Base-by-base conservation (phyloP, 345 rosid genomes). In the Anacardium occidentale region DNA sequence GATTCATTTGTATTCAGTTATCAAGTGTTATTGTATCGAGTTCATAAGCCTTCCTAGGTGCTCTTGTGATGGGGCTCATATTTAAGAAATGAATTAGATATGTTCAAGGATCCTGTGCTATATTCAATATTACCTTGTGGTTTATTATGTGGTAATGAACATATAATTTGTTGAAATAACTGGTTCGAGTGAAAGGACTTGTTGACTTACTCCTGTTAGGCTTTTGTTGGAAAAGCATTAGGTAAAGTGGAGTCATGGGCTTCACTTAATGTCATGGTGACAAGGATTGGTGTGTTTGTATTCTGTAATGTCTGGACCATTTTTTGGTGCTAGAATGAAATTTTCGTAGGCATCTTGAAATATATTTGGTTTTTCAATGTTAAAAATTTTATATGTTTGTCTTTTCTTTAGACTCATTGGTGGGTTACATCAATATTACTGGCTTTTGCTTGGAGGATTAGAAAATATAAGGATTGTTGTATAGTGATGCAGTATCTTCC, bases 141-240 rank as follows among this genome's bases (percentile, higher is more conserved):
- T 42, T 44, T 68, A 42, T 47, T 44, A 24, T 54, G 34, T 4
- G 21, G 51, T 42, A 1, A 0, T 67, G 34, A 53, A 66, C 71
- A 57, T 60, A 22, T 18, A 57, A 44, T 56, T 2, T 24, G 15
- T 57, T 45, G 8, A 13, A 40, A 34, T 21, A 56, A 11, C 20
- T 13, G 44, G 54, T 25, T 58, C 45, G 64, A 9, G 63, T 8
- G 54, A 45, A 69, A 69, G 40, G 72, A 69, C 22, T 69, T 3
- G 25, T 20, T 55, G 21, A 63, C 7, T 22, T 14, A 22, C 62
- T 63, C 25, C 10, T 37, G 17, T n/a, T 57, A 69, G 15, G 40
- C 32, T 44, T 18, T 20, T 64, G 15, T 42, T 64, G 22, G 24
- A 56, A 8, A 69, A 69, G 37, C 12, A 25, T 26, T 29, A 18